Base-by-base conservation (phyloP, 2,329 filamentous ascomycete genomes). In the Calonectria naviculata region DNA sequence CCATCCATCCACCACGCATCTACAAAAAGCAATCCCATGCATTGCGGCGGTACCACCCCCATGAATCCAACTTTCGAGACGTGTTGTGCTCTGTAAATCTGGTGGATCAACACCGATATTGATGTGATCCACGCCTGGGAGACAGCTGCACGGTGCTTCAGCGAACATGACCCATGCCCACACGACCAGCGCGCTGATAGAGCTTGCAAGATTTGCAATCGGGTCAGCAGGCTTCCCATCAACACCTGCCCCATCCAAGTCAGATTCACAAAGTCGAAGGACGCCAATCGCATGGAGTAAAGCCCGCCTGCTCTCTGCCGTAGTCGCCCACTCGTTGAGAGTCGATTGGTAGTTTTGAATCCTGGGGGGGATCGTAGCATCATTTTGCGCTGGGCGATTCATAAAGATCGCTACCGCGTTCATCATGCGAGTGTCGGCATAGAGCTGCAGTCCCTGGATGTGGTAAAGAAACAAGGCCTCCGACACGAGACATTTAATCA, bases 401-500 rank as follows among this genome's bases (percentile, higher is more conserved):
- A 72, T 71, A 61, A 77, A 62, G 60, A 65, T 68, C 8, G 75
- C 80, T 0, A 82, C 67, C 3, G 79, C 74, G 13, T 75, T 79
- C 10, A 84, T 76, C 3, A 71, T 78, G 4, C 77, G 69, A 0
- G 82, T 73, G 34, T 86, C 83, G 5, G 82, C 78, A 34, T 81
- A 80, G 0, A 85, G 71, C 41, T 84, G 80, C 17, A 85, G 73
- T 2, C 70, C 79, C 52, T 85, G 78, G 2, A 85, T 74, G 47
- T 84, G 81, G 52, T 84, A 82, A 0, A 85, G 78, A 74, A 84
- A 81, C 5, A 77, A 70, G 1, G 81, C 77, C 26, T 82, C 81
- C 1, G 82, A 80, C 5, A 81, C 71, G 13, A 81, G 71, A 3
- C 71, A 74, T 19, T 80, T 78, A 28, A 84, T 75, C 10, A 83